These are phyloP conservation scores for Carallia pectinifolia DNA, from an alignment of 345 rosid species.

Conservation along the genomic window DNA sequence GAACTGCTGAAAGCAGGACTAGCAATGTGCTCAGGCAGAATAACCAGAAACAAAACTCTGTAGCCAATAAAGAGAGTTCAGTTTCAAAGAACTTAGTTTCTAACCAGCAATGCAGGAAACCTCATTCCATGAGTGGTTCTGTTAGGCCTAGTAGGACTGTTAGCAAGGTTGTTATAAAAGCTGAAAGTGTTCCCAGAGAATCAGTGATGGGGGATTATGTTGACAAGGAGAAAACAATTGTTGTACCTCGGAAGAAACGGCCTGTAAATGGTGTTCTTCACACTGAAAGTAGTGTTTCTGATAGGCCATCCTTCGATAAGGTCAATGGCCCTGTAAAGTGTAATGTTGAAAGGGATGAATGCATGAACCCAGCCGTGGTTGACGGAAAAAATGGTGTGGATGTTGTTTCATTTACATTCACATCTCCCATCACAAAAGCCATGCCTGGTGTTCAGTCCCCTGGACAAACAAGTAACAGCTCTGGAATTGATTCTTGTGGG, in stretches of 20 bases:
- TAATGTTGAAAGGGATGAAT: constrained; percentile 39
- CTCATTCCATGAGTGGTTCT: constrained; percentile 33
- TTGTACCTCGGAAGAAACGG: constrained; percentile 40
- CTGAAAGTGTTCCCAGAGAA: constrained; percentile 40
- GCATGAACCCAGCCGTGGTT: constrained; percentile 23
- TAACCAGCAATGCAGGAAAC: constrained; percentile 39
- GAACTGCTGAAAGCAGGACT: constrained; percentile 34
- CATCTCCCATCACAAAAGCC: constrained; percentile 63
- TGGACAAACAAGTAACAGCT: constrained; percentile 22
- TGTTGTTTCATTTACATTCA: constrained; percentile 84
- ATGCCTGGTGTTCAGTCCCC: constrained; percentile 33
- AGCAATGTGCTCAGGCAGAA: constrained; percentile 52
- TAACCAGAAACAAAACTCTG: constrained; percentile 71
- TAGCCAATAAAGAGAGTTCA: constrained; percentile 32
- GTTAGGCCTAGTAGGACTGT: constrained; percentile 34
- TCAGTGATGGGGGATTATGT: constrained; percentile 15
- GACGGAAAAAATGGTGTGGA: constrained; percentile 51
- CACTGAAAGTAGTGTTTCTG: constrained; percentile 30
- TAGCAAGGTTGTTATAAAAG: constrained; percentile 37
- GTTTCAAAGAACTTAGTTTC: constrained; percentile 32
- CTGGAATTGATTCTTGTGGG: constrained; percentile 18
- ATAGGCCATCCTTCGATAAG: constrained; percentile 31
- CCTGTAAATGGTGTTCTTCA: constrained; percentile 31
- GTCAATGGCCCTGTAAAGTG: constrained; percentile 43
- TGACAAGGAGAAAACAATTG: constrained; percentile 46